A percentile compares a stretch with the other conserved stretches of the same genome.
Evolutionary conservation across 257 asterid genomes (phyloP).

Genomic region (Solanum etuberosum): DNA sequence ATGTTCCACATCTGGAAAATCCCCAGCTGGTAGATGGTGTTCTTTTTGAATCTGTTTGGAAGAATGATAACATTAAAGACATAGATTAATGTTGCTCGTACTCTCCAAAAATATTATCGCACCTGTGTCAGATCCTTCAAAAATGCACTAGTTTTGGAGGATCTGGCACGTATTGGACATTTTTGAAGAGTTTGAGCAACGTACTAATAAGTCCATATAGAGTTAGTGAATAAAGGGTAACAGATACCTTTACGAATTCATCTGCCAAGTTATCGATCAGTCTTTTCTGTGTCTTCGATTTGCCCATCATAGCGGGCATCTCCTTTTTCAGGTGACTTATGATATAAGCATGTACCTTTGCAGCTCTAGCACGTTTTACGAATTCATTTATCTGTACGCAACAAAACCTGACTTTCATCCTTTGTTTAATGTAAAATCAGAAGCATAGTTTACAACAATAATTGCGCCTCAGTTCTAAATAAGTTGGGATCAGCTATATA

Average conservation of each 20-base stretch:
- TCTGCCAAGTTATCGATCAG: slow-evolving; percentile 63
- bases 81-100: not conserved
- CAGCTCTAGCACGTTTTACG: slow-evolving; percentile 95
- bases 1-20: slow-evolving; percentile 76
- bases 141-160: not conserved
- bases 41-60: slow-evolving; percentile 69
- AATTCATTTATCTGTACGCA: slow-evolving; percentile 76
- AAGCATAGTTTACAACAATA: not conserved
- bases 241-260: slow-evolving; percentile 76
- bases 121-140: not conserved
- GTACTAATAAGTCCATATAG: not conserved
- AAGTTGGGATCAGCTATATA: not conserved
- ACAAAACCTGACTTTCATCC: not conserved
- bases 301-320: slow-evolving; percentile 99
- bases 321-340: slow-evolving; percentile 76
- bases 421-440: not conserved
- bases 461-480: not conserved
- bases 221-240: not conserved
- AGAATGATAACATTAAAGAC: not conserved
- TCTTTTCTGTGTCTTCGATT: slow-evolving; percentile 79
- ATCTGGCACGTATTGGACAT: fast-evolving
- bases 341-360: slow-evolving; percentile 83
- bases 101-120: not conserved
- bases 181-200: not conserved
- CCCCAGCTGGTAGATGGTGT: slow-evolving; percentile 77